These are phyloP conservation scores for Camellia oleifera DNA, from an alignment of 179 eudicot species.

Conservation along the genomic window DNA sequence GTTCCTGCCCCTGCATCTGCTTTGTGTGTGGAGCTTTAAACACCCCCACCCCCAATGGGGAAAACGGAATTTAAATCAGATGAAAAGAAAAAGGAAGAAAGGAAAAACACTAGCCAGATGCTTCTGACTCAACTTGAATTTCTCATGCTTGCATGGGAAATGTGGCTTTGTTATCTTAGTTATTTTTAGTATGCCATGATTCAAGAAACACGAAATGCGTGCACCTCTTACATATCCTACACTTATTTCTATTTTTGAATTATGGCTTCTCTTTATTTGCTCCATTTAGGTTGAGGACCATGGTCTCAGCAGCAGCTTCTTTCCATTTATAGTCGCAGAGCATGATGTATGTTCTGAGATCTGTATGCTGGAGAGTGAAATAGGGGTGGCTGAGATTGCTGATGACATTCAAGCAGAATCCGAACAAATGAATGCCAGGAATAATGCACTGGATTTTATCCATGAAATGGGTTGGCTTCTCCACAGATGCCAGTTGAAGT, in stretches of 20 bases:
- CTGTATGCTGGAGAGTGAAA: slow-evolving; percentile 60
- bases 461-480: slow-evolving; percentile 98
- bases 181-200: not conserved
- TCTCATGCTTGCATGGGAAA: not conserved
- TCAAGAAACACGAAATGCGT: not conserved
- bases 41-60: too few species aligned
- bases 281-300: slow-evolving; percentile 74
- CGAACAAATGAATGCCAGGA: slow-evolving; percentile 29
- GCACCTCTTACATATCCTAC: not conserved
- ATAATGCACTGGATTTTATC: slow-evolving; percentile 63
- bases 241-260: not conserved
- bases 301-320: slow-evolving; percentile 65
- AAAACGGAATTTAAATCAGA: too few species aligned
- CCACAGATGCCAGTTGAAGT: slow-evolving; percentile 44
- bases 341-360: slow-evolving; percentile 84
- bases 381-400: slow-evolving; percentile 37
- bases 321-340: slow-evolving; percentile 87
- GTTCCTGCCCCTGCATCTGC: too few species aligned
- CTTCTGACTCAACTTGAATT: too few species aligned
- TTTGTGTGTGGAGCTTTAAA: too few species aligned
- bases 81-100: too few species aligned
- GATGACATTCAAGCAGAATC: slow-evolving; percentile 28
- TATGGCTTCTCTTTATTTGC: slow-evolving; percentile 2
- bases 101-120: too few species aligned
- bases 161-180: slow-evolving; percentile 8